Base-by-base conservation (phyloP, 1,139 yeast species). In the Saccharomycopsis hybrid region DNA sequence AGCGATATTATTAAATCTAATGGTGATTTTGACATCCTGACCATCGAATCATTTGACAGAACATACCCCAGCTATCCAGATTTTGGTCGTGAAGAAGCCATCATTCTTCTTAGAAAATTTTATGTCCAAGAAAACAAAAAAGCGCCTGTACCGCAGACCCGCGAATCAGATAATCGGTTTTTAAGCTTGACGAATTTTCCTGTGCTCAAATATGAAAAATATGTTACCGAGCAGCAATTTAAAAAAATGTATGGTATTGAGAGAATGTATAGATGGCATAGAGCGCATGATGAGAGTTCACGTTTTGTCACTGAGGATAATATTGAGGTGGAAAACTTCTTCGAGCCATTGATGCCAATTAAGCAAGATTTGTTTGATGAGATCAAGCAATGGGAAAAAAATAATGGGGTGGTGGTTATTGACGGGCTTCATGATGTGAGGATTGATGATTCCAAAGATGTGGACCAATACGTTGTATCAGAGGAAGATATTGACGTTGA, bases 61-160 rank as follows among this genome's bases (percentile, higher is more conserved):
- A 64, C 71, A 2, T 86, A 85, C 61, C 59, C 62, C 1, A 78
- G 86, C 8, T 76, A 76, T 49, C 96, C 97, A 0, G 97, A 97
- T 0, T 70, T 92, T 5, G 70, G 80, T 58, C 68, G 95, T 48
- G 80, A 80, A 47, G 97, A 90, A 59, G 96, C 96, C 0, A 80
- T 92, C 8, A 77, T 86, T 65, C 65, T 92, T 45, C 68, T 92
- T 38, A 71, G 98, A 50, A 77, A 80, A 60, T 92, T 92, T 65
- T 92, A 92, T 64, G 77, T 88, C 5, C 82, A 80, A 62, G 95
- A 89, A 62, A 92, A 92, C 65, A 82, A 77, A 41, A 75, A 81
- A 47, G 96, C 97, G 1, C 98, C 98, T 0, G 73, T 67, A 28
- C 94, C 95, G 1, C 79, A 85, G 58, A 69, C 76, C 30, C 89